phyloP scores from a whole-genome alignment of 23 red algal species.

The Gracilariopsis chorda region DNA sequence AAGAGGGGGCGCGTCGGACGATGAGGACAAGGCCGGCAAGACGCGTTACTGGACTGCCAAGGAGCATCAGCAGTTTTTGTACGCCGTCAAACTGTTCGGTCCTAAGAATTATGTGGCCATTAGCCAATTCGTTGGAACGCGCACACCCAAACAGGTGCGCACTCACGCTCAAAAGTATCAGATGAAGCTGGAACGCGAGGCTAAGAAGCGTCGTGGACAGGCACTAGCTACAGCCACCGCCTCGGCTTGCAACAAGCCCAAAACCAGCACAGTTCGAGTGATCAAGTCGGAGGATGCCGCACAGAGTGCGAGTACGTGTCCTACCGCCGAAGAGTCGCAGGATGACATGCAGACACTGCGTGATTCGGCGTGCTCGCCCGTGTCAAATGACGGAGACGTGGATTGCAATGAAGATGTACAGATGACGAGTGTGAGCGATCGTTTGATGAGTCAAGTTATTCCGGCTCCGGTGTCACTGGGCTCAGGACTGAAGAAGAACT shows the following conservation, averaged over 20 bases:
- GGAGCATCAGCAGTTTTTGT: conserved; percentile 80
- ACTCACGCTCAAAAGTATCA: conserved; percentile 97
- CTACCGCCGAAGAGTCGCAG: conserved; percentile 17
- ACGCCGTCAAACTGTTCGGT: conserved; percentile 73
- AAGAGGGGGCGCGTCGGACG: background rate
- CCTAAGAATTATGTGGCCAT: conserved; percentile 89
- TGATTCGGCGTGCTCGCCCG: conserved; percentile 5
- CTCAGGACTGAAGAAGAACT: conserved; percentile 38
- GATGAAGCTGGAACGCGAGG: conserved; percentile 75
- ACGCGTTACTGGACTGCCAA: conserved; percentile 78
- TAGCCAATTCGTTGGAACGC: conserved; percentile 64
- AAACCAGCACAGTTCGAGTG: background rate
- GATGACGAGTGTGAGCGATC: background rate
- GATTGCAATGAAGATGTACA: background rate
- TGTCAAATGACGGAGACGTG: conserved; percentile 12
- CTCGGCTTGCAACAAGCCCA: background rate
- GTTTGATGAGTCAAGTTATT: background rate
- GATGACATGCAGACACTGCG: background rate
- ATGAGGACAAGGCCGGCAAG: conserved; percentile 51
- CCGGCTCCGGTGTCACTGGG: background rate
- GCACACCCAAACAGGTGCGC: conserved; percentile 91
- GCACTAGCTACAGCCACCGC: conserved; percentile 1
- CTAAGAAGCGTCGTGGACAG: conserved; percentile 20
- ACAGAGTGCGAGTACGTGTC: conserved; percentile 47
- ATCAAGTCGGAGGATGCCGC: background rate